A percentile compares a stretch with the other conserved stretches of the same genome.
Evolutionary conservation across 257 asterid species (phyloP).

Genomic region (Salvia rosmarinus): DNA sequence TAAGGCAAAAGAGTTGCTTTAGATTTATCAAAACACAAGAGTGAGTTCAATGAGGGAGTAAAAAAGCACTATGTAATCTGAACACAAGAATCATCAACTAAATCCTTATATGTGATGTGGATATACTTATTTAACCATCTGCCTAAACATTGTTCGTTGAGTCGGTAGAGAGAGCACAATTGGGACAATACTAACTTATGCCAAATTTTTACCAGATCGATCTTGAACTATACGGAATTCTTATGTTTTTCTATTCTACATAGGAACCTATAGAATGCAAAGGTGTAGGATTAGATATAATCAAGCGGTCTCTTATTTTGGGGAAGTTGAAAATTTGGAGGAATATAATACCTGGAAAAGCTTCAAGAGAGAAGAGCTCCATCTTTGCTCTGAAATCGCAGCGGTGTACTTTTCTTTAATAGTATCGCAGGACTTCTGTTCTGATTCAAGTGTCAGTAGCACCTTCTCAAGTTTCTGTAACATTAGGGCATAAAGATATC

Average conservation of each 20-base stretch:
- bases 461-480: constrained; percentile 69
- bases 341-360: constrained; percentile 57
- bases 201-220: background rate
- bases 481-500: constrained; percentile 15
- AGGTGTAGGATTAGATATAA: background rate
- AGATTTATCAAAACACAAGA: constrained; percentile 12
- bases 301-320: background rate
- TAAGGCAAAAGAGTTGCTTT: background rate
- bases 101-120: background rate
- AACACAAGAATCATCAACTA: constrained; percentile 1
- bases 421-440: constrained; percentile 49
- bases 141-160: constrained; percentile 1
- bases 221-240: constrained; percentile 2
- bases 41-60: background rate
- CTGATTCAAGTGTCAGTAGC: constrained; percentile 49
- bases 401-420: constrained; percentile 57
- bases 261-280: background rate
- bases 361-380: constrained; percentile 58
- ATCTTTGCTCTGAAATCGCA: constrained; percentile 66
- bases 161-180: background rate
- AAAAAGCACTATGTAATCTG: background rate
- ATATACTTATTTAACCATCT: background rate
- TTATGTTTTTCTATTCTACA: background rate
- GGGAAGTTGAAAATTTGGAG: background rate
- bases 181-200: constrained; percentile 8